Conservation (phyloP, 2,329 filamentous ascomycete genomes). For the Dothideomycetes sp. region DNA sequence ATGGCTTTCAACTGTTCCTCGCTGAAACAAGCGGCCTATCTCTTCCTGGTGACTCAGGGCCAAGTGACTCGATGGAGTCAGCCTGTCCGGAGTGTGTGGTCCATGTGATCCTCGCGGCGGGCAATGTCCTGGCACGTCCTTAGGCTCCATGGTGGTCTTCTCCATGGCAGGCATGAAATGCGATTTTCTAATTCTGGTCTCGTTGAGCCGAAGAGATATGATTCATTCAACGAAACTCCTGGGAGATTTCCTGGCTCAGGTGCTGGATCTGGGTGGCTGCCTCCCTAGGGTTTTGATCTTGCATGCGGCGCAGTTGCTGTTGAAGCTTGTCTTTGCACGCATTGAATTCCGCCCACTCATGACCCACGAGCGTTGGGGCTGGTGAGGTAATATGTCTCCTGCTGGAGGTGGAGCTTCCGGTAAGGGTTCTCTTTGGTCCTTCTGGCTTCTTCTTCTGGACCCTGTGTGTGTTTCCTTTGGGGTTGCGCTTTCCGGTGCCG, state of each 20-base stretch:
- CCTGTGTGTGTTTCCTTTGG: background rate
- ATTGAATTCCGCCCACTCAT: slow-evolving; percentile 1
- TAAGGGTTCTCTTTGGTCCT: background rate
- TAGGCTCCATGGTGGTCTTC: too few species aligned
- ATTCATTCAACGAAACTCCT: slow-evolving; percentile 6
- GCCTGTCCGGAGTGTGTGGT: too few species aligned
- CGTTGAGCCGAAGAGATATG: background rate
- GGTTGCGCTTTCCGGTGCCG: background rate
- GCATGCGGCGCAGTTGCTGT: background rate
- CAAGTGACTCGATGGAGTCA: too few species aligned
- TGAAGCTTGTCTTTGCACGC: slow-evolving; percentile 1
- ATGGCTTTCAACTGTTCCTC: too few species aligned
- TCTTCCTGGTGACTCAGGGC: too few species aligned
- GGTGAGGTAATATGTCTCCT: slow-evolving; percentile 4
- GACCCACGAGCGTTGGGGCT: background rate
- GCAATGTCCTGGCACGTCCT: too few species aligned
- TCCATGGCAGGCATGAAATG: too few species aligned
- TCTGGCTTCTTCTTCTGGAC: slow-evolving; percentile 7
- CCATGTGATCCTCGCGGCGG: too few species aligned
- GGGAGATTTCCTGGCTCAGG: background rate
- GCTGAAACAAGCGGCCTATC: too few species aligned
- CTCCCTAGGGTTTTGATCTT: background rate
- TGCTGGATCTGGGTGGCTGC: background rate
- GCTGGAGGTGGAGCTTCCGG: background rate
- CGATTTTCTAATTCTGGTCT: background rate